Base-by-base conservation (phyloP, 1,284 basidiomycete genomes). In the Neolentinus lepideus region DNA sequence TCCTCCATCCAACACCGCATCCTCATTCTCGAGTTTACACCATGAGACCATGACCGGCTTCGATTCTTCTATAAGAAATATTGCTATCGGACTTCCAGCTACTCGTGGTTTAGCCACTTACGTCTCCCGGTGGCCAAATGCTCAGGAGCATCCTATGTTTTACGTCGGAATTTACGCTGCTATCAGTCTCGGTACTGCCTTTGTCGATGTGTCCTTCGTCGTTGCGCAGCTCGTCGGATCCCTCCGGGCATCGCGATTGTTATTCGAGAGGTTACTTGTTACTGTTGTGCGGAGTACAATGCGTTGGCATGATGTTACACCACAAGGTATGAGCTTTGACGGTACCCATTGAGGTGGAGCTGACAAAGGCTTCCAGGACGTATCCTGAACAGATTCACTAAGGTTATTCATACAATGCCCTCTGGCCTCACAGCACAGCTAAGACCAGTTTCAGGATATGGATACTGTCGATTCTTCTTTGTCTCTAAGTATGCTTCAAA, bases 391-490 rank as follows among this genome's bases (percentile, higher is more conserved):
- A 75, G 84, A 0, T 86, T 86, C 61, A 80, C 79, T 61, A 86
- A 84, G 70, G 77, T 76, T 51, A 63, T 31, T 12, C 6, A 12
- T 3, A 43, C 16, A 43, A 14, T 33, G 12, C 21, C 16, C 38
- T 12, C n/a, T 6, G 1, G 53, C 3, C 22, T 51, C 29, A 12
- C 29, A 31, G 9, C 21, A 1, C n/a, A 57, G 55, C 26, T 61
- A 31, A 54, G 56, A 48, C 2, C 9, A 53, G n/a, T 59, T 52
- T 35, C 33, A 84, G 73, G 91, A 94, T 65, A 79, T 92, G 43
- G 87, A 90, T 66, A 89, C 85, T 0, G 84, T 93, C 52, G 90
- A 93, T 65, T 74, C 76, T 0, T 82, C 82, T 0, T 70, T 92
- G n/a, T 83, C 84, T 6, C 71, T 76, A 8, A 86, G 88, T 0